A percentile compares a stretch with the other conserved stretches of the same genome.
Evolutionary conservation across 2,329 filamentous ascomycete genomes (phyloP).

Genomic region (Penicillium oxalicum): DNA sequence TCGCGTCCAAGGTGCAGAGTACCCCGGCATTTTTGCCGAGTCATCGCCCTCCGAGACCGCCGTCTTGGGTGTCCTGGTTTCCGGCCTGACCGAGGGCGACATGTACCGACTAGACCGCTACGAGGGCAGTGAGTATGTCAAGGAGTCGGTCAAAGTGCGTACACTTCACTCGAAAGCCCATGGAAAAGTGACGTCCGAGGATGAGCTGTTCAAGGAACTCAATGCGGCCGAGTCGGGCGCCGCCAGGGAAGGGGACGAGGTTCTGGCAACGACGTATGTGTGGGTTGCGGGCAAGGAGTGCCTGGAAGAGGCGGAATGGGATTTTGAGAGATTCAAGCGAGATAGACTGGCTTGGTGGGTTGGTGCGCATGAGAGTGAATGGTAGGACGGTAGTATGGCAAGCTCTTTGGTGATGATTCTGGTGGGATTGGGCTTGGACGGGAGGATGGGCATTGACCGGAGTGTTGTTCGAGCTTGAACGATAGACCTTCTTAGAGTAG

Average conservation of each 20-base stretch:
- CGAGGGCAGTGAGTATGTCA: slow-evolving; percentile 69
- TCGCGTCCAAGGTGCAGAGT: slow-evolving; percentile 65
- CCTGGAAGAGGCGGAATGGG: slow-evolving; percentile 76
- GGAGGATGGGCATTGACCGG: no score
- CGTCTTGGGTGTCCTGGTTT: slow-evolving; percentile 71
- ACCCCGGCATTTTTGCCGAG: slow-evolving; percentile 64
- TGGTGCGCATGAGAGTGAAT: slow-evolving; percentile 42
- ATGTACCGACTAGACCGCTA: slow-evolving; percentile 71
- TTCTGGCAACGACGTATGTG: slow-evolving; percentile 59
- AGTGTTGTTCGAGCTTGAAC: no score
- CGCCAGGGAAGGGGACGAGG: slow-evolving; percentile 41
- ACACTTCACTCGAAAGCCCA: slow-evolving; percentile 27
- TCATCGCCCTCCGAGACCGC: slow-evolving; percentile 27
- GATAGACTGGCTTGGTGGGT: slow-evolving; percentile 65
- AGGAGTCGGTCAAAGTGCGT: slow-evolving; percentile 45
- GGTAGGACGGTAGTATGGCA: slow-evolving; percentile 14
- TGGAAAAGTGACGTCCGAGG: slow-evolving; percentile 23
- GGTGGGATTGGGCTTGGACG: no score
- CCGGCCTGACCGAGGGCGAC: slow-evolving; percentile 71
- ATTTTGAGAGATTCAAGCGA: slow-evolving; percentile 73
- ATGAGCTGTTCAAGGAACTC: slow-evolving; percentile 34
- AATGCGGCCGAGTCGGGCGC: slow-evolving; percentile 49
- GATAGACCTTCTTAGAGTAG: no score
- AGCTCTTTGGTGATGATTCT: no score
- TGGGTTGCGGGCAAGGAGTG: slow-evolving; percentile 44